Percentiles rank a stretch among this genome's conserved stretches.
Evolutionary conservation across 148 eudicot species (phyloP).

Genomic region (Cornus florida): DNA sequence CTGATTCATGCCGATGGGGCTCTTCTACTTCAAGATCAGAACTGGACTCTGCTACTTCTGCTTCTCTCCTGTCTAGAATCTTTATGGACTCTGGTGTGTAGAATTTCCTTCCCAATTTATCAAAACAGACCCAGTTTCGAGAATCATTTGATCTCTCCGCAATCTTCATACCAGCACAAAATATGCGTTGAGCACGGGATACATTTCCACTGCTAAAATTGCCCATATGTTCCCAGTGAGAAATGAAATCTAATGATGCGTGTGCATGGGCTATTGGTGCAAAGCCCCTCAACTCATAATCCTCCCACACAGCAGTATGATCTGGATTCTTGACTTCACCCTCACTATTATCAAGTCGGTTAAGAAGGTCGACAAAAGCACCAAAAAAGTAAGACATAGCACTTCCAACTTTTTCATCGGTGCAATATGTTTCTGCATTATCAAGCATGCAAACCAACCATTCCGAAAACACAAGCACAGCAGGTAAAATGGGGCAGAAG

Average conservation of each 20-base stretch:
- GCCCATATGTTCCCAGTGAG: conserved; percentile 32
- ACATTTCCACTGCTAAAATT: conserved; percentile 32
- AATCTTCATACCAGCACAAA: conserved; percentile 55
- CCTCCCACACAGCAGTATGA: conserved; percentile 81
- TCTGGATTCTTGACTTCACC: conserved; percentile 16
- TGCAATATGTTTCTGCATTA: conserved; percentile 21
- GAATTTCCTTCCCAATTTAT: conserved; percentile 33
- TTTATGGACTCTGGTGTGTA: conserved; percentile 15
- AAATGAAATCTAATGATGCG: conserved; percentile 43
- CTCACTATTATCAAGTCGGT: conserved; percentile 33
- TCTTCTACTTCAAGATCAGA: conserved; percentile 3
- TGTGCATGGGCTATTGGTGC: conserved; percentile 49
- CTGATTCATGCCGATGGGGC: background rate
- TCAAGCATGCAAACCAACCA: conserved; percentile 57
- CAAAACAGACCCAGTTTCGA: conserved; percentile 43
- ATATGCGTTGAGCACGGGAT: conserved; percentile 53
- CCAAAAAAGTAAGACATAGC: conserved; percentile 58
- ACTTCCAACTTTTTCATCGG: conserved; percentile 48
- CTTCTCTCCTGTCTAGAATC: background rate
- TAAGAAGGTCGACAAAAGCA: conserved; percentile 61
- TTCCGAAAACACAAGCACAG: conserved; percentile 78
- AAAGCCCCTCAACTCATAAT: conserved; percentile 80
- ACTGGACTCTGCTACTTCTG: conserved; percentile 10
- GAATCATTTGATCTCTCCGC: conserved; percentile 24
- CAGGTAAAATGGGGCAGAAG: conserved; percentile 62